Conservation (phyloP, 163 green algal genomes). For the Chlamydomonas reinhardtii region DNA sequence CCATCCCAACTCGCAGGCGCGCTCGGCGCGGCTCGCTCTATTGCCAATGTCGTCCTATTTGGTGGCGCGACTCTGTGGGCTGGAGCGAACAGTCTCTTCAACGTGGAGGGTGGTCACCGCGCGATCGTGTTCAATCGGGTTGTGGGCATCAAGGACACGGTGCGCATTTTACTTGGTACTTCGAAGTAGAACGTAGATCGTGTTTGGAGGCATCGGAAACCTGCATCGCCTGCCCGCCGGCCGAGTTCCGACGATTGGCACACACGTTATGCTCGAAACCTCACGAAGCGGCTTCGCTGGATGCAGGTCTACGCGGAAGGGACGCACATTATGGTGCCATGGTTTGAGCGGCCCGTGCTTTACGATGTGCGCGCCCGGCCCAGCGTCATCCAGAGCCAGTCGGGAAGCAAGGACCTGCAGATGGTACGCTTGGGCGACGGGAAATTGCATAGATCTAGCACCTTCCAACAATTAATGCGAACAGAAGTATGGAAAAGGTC, state of each 20-base stretch:
- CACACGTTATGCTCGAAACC: background rate
- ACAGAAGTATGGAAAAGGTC: too few relatives aligned
- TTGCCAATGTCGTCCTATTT: slow-evolving; percentile 43
- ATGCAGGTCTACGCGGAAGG: slow-evolving; percentile 96
- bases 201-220: too few relatives aligned
- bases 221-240: background rate
- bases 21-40: slow-evolving; percentile 11
- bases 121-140: slow-evolving; percentile 99
- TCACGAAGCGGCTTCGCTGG: background rate
- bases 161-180: slow-evolving; percentile 45
- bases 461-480: background rate
- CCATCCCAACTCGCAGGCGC: background rate
- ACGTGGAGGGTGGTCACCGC: slow-evolving; percentile 99
- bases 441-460: background rate
- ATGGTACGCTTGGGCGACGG: slow-evolving; percentile 78
- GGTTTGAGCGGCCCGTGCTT: slow-evolving; percentile 97
- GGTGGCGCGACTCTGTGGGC: slow-evolving; percentile 77
- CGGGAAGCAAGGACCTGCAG: slow-evolving; percentile 95
- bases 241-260: background rate
- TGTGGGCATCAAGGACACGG: slow-evolving; percentile 94
- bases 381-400: slow-evolving; percentile 92
- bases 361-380: slow-evolving; percentile 96
- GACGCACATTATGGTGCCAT: slow-evolving; percentile 98
- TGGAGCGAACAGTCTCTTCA: slow-evolving; percentile 94
- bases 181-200: too few relatives aligned